Evolutionary conservation across 345 rosid genomes (phyloP), one percentile per base, ranked within the genome.

Genomic region (Anacardium occidentale): DNA sequence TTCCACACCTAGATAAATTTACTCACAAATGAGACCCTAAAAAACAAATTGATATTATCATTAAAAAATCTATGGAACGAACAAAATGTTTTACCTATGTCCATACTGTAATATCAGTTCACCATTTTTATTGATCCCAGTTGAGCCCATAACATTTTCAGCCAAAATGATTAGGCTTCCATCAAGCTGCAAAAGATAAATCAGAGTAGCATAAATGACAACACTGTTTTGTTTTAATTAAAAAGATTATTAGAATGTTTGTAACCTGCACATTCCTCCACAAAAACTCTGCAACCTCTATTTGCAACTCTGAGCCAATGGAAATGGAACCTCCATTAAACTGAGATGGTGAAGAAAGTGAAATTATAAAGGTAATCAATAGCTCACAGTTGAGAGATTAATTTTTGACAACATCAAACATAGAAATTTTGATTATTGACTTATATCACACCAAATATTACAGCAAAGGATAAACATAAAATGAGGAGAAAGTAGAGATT

Each of bases 201-300:
- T 51, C 79, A 62, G 57, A 52, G 74, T 51, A 81, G 74, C 66
- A 77, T 29, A 65, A 58, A 71, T 45, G 64, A 57, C 56, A 42
- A 69, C 4, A 13, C 62, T 37, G 3, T 29, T 59, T 58, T 50
- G 57, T 54, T 55, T 58, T 61, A 65, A 44, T 50, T 53, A 50
- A 69, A 69, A 45, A 37, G 47, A 29, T 29, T 56, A 65, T 57
- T 22, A 13, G 55, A 54, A 68, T 7, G 17, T 37, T 70, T 15
- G 67, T 59, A 75, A 94, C 97, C 97, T 92, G 80, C 75, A 94
- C 92, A 74, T 90, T 85, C 85, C 84, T 89, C 98, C 97, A 94
- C 68, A 81, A 81, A 78, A 94, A 92, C 80, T 92, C 97, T 52
- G 97, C 90, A 72, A 92, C 85, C 80, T 94, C 98, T 34, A 94